A percentile compares a stretch with the other conserved stretches of the same genome.
These are phyloP conservation scores for Blastomyces emzantsi DNA, from an alignment of 2,329 filamentous ascomycete species.

Conservation along the genomic window DNA sequence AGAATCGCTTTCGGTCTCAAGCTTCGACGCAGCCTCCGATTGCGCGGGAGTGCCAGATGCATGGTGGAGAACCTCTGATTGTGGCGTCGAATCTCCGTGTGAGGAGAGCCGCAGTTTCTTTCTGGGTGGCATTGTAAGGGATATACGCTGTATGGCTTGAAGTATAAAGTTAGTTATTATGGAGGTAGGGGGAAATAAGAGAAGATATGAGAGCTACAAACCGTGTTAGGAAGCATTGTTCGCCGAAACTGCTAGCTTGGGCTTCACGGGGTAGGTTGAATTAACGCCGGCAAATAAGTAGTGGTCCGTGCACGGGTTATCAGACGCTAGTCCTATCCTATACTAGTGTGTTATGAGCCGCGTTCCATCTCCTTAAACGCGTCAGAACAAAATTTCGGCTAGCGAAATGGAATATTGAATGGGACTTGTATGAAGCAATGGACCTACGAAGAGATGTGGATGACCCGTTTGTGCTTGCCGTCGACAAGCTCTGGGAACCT, in stretches of 20 bases:
- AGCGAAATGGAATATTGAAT: background rate
- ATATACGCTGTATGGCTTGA: background rate
- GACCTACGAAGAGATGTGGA: background rate
- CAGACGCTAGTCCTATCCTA: background rate
- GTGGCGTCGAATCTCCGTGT: constrained; percentile 26
- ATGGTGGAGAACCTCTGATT: constrained; percentile 23
- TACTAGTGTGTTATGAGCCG: background rate
- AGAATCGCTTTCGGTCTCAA: constrained; percentile 36
- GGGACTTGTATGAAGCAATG: background rate
- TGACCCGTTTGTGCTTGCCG: constrained; percentile 2
- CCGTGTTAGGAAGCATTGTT: background rate
- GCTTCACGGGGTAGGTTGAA: background rate
- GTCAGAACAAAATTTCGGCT: background rate
- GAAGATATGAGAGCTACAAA: background rate
- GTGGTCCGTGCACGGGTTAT: constrained; percentile 20
- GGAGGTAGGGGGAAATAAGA: background rate
- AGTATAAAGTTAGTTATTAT: background rate
- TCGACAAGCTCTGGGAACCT: constrained; percentile 27
- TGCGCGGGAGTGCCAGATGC: constrained; percentile 12
- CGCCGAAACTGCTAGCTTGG: background rate
- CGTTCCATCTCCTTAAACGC: background rate
- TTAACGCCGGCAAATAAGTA: constrained; percentile 18
- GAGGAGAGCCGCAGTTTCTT: constrained; percentile 52
- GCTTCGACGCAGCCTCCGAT: constrained; percentile 25
- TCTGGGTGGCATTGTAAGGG: constrained; percentile 37